phyloP scores from a whole-genome alignment of 2,329 filamentous ascomycete genomes.

The Lasiodiplodia gonubiensis region DNA sequence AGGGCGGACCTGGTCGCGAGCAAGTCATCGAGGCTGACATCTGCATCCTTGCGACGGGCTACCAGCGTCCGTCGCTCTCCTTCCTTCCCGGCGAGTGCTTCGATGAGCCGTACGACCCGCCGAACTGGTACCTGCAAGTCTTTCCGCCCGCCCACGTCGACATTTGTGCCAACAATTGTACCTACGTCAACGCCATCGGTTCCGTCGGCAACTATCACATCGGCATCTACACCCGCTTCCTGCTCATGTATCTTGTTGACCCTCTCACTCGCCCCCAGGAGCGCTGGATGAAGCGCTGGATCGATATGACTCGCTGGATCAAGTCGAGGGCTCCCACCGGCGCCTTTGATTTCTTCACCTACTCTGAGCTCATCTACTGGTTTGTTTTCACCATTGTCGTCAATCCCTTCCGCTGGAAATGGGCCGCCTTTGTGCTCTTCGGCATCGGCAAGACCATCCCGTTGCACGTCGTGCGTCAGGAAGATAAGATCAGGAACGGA shows the following conservation, averaged over 20 bases:
- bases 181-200: slow-evolving; percentile 79
- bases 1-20: slow-evolving; percentile 73
- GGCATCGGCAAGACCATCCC: slow-evolving; percentile 73
- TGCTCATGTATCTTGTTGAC: slow-evolving; percentile 85
- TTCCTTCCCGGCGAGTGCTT: slow-evolving; percentile 80
- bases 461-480: slow-evolving; percentile 67
- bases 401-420: slow-evolving; percentile 91
- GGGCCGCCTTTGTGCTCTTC: slow-evolving; percentile 82
- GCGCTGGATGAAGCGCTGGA: slow-evolving; percentile 83
- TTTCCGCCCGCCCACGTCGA: slow-evolving; percentile 77
- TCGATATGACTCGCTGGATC: slow-evolving; percentile 77
- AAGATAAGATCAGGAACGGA: slow-evolving; percentile 62
- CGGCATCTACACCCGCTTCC: slow-evolving; percentile 83
- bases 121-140: slow-evolving; percentile 88
- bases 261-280: slow-evolving; percentile 74
- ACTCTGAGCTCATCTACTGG: slow-evolving; percentile 84
- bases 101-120: slow-evolving; percentile 73
- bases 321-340: slow-evolving; percentile 73
- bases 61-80: slow-evolving; percentile 71
- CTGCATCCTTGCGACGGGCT: slow-evolving; percentile 84
- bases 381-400: slow-evolving; percentile 78
- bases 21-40: slow-evolving; percentile 74
- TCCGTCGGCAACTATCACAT: slow-evolving; percentile 89
- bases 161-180: slow-evolving; percentile 82
- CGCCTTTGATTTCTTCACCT: slow-evolving; percentile 90